Conservation (phyloP, 139 green algal genomes). For the Auxenochlorella pyrenoidosa region DNA sequence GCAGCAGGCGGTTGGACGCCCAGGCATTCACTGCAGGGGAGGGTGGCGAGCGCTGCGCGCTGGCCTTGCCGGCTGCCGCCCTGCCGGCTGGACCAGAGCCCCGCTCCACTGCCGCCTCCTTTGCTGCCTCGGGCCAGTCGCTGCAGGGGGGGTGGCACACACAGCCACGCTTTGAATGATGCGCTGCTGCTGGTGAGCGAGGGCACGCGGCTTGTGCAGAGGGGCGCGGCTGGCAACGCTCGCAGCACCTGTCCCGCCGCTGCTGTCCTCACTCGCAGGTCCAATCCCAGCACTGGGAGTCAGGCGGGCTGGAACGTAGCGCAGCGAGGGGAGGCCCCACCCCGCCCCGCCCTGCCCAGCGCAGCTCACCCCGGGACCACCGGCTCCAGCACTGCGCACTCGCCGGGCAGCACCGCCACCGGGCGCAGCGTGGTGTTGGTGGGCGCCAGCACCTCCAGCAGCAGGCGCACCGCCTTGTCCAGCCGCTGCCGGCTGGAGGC, state of each 20-base stretch:
- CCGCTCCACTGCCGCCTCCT: neutral
- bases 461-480: constrained; percentile 31
- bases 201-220: too few relatives aligned
- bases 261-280: too few relatives aligned
- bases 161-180: too few relatives aligned
- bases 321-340: too few relatives aligned
- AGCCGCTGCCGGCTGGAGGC: constrained; percentile 28
- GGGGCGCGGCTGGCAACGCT: too few relatives aligned
- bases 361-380: neutral
- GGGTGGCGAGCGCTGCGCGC: neutral
- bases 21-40: neutral
- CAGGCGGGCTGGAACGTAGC: too few relatives aligned
- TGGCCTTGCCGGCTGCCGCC: neutral
- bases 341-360: too few relatives aligned
- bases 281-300: too few relatives aligned
- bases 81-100: neutral
- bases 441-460: constrained; percentile 37
- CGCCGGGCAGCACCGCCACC: neutral
- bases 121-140: constrained; percentile 5
- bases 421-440: constrained; percentile 14
- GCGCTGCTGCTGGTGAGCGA: too few relatives aligned
- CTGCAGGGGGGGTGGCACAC: neutral
- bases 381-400: neutral
- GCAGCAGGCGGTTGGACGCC: constrained; percentile 1
- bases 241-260: too few relatives aligned